Conservation (phyloP, 805 yeast genomes). For the Hanseniaspora nectarophila region DNA sequence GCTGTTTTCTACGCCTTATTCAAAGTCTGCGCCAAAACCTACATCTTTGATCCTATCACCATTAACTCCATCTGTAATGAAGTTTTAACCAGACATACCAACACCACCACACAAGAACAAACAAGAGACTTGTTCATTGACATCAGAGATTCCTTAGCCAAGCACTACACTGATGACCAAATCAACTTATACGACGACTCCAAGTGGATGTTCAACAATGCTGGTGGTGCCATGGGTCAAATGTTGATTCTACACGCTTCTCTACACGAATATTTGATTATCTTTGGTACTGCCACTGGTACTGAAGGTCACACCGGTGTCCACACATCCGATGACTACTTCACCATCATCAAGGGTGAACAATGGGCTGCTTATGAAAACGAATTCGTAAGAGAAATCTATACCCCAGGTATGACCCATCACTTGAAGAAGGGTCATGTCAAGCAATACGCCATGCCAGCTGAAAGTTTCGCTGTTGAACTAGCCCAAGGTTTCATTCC, state of each 20-base stretch:
- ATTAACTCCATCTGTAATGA: constrained; percentile 48
- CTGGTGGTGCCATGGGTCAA: constrained; percentile 97
- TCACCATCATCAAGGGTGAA: constrained; percentile 73
- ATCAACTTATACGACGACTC: constrained; percentile 61
- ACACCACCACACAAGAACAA: constrained; percentile 37
- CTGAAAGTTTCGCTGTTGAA: constrained; percentile 78
- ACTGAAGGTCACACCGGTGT: constrained; percentile 95
- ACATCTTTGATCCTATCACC: constrained; percentile 54
- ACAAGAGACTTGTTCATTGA: constrained; percentile 53
- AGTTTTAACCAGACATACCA: constrained; percentile 37
- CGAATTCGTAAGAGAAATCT: constrained; percentile 54
- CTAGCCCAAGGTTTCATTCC: constrained; percentile 99
- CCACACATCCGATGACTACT: constrained; percentile 95
- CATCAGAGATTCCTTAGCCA: constrained; percentile 46
- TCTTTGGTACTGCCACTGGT: constrained; percentile 88
- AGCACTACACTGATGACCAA: constrained; percentile 56
- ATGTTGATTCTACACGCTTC: constrained; percentile 95
- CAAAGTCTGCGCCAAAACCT: constrained; percentile 23
- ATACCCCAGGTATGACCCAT: constrained; percentile 77
- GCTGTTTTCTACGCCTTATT: constrained; percentile 2
- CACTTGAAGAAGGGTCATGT: constrained; percentile 59
- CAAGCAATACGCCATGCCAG: constrained; percentile 79
- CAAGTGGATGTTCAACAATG: constrained; percentile 94
- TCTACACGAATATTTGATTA: constrained; percentile 77
- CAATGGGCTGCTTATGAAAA: constrained; percentile 63